phyloP scores from a whole-genome alignment of 495 filamentous ascomycete genomes.

The Aspergillus kassunensis region DNA sequence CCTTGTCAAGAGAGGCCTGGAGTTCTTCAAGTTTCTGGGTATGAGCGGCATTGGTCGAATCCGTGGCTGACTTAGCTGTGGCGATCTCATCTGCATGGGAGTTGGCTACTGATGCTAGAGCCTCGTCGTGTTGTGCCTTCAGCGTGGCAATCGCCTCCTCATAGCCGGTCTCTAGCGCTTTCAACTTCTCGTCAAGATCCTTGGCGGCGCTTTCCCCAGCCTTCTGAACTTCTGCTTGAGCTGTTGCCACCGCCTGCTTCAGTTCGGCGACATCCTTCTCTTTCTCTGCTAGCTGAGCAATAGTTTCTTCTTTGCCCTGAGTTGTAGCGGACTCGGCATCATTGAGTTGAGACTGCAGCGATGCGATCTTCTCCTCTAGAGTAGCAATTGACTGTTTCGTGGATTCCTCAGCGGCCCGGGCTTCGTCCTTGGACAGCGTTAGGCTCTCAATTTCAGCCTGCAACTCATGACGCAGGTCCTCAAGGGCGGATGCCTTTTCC shows the following conservation, averaged over 20 bases:
- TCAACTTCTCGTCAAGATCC: constrained; percentile 31
- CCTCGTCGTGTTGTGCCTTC: constrained; percentile 35
- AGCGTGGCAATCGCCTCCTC: constrained; percentile 31
- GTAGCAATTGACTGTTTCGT: constrained; percentile 27
- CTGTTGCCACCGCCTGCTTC: constrained; percentile 30
- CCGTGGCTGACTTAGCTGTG: constrained; percentile 30
- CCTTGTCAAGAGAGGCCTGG: constrained; percentile 38
- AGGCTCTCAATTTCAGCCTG: constrained; percentile 44
- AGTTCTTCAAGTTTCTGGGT: constrained; percentile 40
- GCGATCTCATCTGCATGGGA: constrained; percentile 37
- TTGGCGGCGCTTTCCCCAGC: constrained; percentile 27
- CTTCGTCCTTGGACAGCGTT: constrained; percentile 37
- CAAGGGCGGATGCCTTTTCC: constrained; percentile 38
- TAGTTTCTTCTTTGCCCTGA: constrained; percentile 25
- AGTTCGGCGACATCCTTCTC: constrained; percentile 37
- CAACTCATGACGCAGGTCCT: constrained; percentile 35
- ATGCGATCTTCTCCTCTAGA: constrained; percentile 36
- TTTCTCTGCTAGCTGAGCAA: constrained; percentile 31
- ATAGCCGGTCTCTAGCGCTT: constrained; percentile 40
- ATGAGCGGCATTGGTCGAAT: constrained; percentile 31
- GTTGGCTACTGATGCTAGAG: constrained; percentile 26
- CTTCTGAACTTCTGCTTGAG: constrained; percentile 35
- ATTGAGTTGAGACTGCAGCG: constrained; percentile 37
- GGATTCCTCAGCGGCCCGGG: constrained; percentile 39
- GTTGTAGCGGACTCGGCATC: constrained; percentile 33